Evolutionary conservation across 176 grass and related monocot genomes (phyloP).

Genomic region (Oryza officinalis): DNA sequence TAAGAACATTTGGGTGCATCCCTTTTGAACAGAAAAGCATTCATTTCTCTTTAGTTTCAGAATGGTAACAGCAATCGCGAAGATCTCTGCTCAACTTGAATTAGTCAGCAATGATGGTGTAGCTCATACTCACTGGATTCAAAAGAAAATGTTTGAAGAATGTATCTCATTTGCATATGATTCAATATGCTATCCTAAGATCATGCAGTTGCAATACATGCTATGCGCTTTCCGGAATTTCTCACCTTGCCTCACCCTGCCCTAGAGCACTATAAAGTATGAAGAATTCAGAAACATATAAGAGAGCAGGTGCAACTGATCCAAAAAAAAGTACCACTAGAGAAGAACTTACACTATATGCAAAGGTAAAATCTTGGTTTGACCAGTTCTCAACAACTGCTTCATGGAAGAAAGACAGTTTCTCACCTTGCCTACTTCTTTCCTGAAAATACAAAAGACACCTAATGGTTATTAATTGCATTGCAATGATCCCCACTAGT

Average conservation of each 20-base stretch:
- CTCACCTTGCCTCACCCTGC: background rate
- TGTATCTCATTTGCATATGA: background rate
- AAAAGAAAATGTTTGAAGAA: background rate
- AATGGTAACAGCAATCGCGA: background rate
- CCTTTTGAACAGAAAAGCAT: conserved; percentile 7
- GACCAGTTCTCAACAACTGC: conserved; percentile 90
- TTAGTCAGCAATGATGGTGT: background rate
- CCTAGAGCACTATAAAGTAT: background rate
- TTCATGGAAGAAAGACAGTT: conserved; percentile 75
- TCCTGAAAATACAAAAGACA: conserved; percentile 57
- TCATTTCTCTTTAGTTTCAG: background rate
- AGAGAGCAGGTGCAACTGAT: conserved; percentile 17
- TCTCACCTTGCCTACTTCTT: conserved; percentile 56
- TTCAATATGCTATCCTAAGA: background rate
- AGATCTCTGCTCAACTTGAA: background rate
- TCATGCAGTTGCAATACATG: background rate
- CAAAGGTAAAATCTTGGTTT: conserved; percentile 73
- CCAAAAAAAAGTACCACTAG: conserved; percentile 16
- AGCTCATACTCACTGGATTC: background rate
- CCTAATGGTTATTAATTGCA: conserved; percentile 11
- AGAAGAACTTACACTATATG: conserved; percentile 73
- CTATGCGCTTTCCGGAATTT: background rate
- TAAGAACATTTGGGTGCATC: background rate
- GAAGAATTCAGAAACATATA: conserved; percentile 21
- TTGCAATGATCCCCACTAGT: background rate